Conservation (phyloP, 257 asterid species). For the Fraxinus cuspidata region DNA sequence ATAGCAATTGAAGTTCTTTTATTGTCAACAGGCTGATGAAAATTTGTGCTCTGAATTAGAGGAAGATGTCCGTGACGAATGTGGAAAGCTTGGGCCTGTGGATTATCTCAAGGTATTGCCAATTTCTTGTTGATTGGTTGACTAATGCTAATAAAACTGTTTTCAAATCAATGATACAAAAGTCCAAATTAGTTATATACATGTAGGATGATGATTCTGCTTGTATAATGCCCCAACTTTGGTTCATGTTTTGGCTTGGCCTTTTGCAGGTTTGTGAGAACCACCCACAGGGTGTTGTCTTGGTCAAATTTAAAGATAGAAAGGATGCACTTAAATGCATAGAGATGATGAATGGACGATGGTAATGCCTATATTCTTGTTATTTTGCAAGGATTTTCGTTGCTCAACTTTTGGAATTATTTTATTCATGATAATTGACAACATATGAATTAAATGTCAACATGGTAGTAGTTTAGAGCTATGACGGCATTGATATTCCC, state of each 20-base stretch:
- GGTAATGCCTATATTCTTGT: conserved; percentile 48
- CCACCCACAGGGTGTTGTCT: conserved; percentile 87
- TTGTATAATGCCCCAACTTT: background rate
- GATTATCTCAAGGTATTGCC: conserved; percentile 74
- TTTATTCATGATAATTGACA: background rate
- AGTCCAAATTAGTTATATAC: background rate
- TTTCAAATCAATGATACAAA: background rate
- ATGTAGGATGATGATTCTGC: background rate
- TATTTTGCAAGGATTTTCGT: background rate
- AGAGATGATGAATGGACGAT: conserved; percentile 89
- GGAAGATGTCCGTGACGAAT: conserved; percentile 77
- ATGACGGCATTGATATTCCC: background rate
- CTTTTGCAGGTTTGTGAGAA: conserved; percentile 79
- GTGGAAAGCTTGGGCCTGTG: conserved; percentile 86
- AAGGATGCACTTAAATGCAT: conserved; percentile 86
- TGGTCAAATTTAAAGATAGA: conserved; percentile 76
- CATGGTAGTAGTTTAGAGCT: background rate
- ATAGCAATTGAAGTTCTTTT: background rate
- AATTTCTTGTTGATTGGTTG: background rate
- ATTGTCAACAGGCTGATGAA: conserved; percentile 64
- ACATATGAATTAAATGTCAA: background rate
- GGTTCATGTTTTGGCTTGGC: conserved; percentile 19
- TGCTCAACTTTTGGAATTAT: background rate
- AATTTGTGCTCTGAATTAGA: conserved; percentile 68
- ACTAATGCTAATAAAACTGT: background rate